A percentile compares a stretch with the other conserved stretches of the same genome.
Conservation (phyloP, 352 stramenopile genomes). For the Phytophthora colocasiae region DNA sequence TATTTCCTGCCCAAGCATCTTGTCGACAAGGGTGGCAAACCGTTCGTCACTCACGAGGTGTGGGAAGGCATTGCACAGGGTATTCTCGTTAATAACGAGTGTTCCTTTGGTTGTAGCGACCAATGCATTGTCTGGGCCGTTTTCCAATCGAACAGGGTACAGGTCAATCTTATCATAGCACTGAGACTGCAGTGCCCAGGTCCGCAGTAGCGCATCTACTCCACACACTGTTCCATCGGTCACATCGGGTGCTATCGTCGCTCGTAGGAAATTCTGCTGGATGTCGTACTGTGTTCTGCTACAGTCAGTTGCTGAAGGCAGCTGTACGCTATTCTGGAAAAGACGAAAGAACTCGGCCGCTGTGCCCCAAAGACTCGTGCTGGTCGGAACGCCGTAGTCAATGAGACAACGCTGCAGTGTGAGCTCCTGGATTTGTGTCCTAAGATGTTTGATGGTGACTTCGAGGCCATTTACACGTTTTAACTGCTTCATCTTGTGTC, state of each 20-base stretch:
- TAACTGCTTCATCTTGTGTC: too few species aligned
- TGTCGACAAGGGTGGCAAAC: background rate
- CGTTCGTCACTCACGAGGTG: background rate
- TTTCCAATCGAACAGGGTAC: background rate
- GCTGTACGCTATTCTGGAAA: too few species aligned
- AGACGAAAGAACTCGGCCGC: too few species aligned
- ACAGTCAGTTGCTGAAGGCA: background rate
- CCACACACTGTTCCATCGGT: background rate
- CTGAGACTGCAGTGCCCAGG: background rate
- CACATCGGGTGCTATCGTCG: slow-evolving; percentile 6
- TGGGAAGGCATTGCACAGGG: slow-evolving; percentile 7
- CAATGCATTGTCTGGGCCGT: background rate
- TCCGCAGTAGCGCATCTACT: background rate
- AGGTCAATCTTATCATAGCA: slow-evolving; percentile 2
- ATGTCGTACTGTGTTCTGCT: too few species aligned
- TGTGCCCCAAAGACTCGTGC: too few species aligned
- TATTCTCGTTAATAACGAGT: slow-evolving; percentile 4
- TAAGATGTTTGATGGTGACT: too few species aligned
- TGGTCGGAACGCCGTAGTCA: too few species aligned
- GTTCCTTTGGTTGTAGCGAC: slow-evolving; percentile 2
- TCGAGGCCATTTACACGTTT: too few species aligned
- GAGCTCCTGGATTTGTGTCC: too few species aligned
- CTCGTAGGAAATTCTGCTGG: background rate
- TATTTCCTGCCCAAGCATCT: background rate
- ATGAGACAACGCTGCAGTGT: too few species aligned